These are phyloP conservation scores for Exophiala calicioides DNA, from an alignment of 2,329 filamentous ascomycete genomes.

Conservation along the genomic window DNA sequence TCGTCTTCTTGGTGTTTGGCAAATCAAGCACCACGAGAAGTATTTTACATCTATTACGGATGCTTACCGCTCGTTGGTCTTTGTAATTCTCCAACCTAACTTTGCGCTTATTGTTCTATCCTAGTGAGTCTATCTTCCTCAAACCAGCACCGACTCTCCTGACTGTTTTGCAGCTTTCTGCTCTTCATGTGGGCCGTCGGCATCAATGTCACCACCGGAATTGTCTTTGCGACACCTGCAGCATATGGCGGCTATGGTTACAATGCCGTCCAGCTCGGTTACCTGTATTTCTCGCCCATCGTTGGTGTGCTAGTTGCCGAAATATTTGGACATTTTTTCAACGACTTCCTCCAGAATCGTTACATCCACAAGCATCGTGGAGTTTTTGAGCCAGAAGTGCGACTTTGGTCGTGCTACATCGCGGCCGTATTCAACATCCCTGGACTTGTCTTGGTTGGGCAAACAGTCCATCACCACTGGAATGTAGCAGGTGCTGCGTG, in stretches of 20 bases:
- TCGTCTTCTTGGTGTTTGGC: constrained; percentile 32
- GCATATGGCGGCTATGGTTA: constrained; percentile 9
- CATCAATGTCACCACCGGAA: constrained; percentile 57
- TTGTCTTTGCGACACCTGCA: constrained; percentile 49
- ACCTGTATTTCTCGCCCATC: constrained; percentile 38
- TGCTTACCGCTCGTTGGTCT: constrained; percentile 37
- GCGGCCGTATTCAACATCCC: constrained; percentile 34
- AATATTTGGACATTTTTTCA: constrained; percentile 38
- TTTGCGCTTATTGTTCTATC: constrained; percentile 35
- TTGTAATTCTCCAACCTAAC: constrained; percentile 33
- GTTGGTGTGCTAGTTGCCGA: constrained; percentile 41
- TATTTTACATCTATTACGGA: constrained; percentile 35
- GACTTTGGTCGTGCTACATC: constrained; percentile 39
- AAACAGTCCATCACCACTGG: constrained; percentile 21
- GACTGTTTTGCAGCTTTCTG: no score
- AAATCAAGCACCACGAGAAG: constrained; percentile 21
- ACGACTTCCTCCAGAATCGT: constrained; percentile 35
- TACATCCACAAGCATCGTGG: constrained; percentile 20
- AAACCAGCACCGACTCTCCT: no score
- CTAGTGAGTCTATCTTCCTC: no score
- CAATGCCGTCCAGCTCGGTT: no score
- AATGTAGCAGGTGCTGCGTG: not conserved
- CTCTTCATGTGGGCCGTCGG: constrained; percentile 47
- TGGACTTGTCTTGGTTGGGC: constrained; percentile 36
- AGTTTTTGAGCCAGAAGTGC: constrained; percentile 37